Percentiles rank a stretch among this genome's conserved stretches.
These are phyloP conservation scores for Mycena citricolor DNA, from an alignment of 1,284 basidiomycete genomes.

Conservation along the genomic window DNA sequence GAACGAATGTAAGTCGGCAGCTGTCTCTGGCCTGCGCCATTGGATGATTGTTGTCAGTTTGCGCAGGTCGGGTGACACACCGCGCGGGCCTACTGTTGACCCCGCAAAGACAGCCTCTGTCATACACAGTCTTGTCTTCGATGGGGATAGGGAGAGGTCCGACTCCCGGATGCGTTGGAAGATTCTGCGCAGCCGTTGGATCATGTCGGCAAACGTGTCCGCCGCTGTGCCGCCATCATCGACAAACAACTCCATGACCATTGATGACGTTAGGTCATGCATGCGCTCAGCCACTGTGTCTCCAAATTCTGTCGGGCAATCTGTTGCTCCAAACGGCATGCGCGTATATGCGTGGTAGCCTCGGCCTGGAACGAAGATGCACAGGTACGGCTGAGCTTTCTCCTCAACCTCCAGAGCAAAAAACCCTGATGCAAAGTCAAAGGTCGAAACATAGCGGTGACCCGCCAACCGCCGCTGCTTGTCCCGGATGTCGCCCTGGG, in stretches of 20 bases:
- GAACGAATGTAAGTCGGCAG: conserved; percentile 27
- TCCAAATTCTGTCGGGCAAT: conserved; percentile 34
- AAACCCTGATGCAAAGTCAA: conserved; percentile 32
- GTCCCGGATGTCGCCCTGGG: conserved; percentile 33
- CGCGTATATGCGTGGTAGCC: conserved; percentile 36
- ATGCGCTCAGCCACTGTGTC: conserved; percentile 25
- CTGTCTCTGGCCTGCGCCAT: conserved; percentile 31
- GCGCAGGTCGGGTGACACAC: conserved; percentile 30
- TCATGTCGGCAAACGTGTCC: conserved; percentile 27
- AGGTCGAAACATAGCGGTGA: conserved; percentile 30
- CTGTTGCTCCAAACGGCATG: conserved; percentile 43
- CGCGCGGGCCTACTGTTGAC: conserved; percentile 27
- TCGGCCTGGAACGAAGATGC: conserved; percentile 38
- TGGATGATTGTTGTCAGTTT: conserved; percentile 36
- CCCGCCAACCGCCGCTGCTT: conserved; percentile 36
- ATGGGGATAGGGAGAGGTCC: conserved; percentile 31
- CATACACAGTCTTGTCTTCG: conserved; percentile 32
- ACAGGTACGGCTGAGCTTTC: conserved; percentile 33
- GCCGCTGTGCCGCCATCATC: conserved; percentile 31
- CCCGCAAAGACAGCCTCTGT: conserved; percentile 33
- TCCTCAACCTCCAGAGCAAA: conserved; percentile 31
- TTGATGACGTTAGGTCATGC: conserved; percentile 29
- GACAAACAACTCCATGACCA: conserved; percentile 31
- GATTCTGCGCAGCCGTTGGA: conserved; percentile 24
- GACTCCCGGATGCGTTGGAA: conserved; percentile 24